Evolutionary conservation across 352 stramenopile species (phyloP).

Genomic region (Elongisporangium undulatum): DNA sequence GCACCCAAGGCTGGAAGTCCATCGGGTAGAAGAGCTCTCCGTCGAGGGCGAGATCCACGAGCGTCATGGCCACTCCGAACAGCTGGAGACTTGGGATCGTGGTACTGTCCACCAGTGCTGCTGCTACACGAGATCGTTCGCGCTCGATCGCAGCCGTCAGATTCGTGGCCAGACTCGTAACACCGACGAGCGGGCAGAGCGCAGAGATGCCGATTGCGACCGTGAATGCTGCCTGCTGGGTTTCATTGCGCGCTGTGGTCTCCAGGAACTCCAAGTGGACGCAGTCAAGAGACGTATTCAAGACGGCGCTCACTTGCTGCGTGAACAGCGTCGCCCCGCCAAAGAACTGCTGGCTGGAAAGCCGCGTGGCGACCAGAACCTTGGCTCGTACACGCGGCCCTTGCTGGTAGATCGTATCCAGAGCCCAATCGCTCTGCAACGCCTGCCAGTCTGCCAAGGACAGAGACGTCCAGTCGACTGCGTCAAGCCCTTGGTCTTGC

Average conservation of each 20-base stretch:
- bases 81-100: slow-evolving; percentile 12
- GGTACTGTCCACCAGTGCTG: not conserved
- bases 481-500: not conserved
- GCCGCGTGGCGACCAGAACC: slow-evolving; percentile 8
- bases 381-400: slow-evolving; percentile 17
- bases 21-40: slow-evolving; percentile 16
- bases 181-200: slow-evolving; percentile 6
- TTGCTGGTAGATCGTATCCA: not conserved
- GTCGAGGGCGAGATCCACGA: slow-evolving; percentile 17
- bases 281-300: slow-evolving; percentile 6
- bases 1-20: slow-evolving; percentile 21
- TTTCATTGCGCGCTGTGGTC: slow-evolving; percentile 7
- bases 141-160: not conserved
- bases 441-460: not conserved
- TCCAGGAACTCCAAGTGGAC: slow-evolving; percentile 21
- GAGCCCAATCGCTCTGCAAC: not conserved
- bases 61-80: slow-evolving; percentile 12
- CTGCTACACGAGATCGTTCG: not conserved
- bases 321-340: slow-evolving; percentile 12
- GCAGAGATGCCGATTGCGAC: slow-evolving; percentile 16
- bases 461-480: not conserved
- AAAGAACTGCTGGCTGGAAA: slow-evolving; percentile 10
- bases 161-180: not conserved
- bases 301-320: slow-evolving; percentile 11
- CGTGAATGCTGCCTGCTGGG: slow-evolving; percentile 7